A percentile compares a stretch with the other conserved stretches of the same genome.
Evolutionary conservation across 805 yeast species (phyloP).

Genomic region (Sugiyamaella smithiae): DNA sequence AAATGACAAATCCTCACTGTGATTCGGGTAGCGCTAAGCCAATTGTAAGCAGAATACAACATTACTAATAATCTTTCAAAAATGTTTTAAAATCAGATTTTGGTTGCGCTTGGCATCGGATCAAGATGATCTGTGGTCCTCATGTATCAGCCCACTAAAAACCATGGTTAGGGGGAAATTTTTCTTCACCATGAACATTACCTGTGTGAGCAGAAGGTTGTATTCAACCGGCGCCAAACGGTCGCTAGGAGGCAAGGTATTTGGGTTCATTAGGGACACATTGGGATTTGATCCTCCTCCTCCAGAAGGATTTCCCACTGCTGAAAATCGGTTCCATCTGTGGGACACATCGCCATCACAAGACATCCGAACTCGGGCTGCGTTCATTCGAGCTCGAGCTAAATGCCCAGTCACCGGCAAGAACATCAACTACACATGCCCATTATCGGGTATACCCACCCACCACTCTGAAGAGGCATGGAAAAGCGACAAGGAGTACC

Average conservation of each 20-base stretch:
- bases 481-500: constrained; percentile 76
- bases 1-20: too few species aligned
- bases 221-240: constrained; percentile 1
- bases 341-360: constrained; percentile 94
- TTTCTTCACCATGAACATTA: background rate
- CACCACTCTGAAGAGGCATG: constrained; percentile 90
- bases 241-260: constrained; percentile 19
- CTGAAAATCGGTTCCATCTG: constrained; percentile 69
- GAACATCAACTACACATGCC: constrained; percentile 83
- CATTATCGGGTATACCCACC: constrained; percentile 93
- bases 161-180: background rate
- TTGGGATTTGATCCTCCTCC: constrained; percentile 62
- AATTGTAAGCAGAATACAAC: too few species aligned
- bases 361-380: constrained; percentile 87
- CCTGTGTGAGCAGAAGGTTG: background rate
- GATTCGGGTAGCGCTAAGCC: too few species aligned
- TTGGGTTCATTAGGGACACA: constrained; percentile 32
- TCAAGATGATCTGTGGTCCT: too few species aligned
- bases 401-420: constrained; percentile 85
- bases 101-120: too few species aligned
- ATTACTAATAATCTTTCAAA: too few species aligned
- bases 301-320: constrained; percentile 64
- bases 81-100: too few species aligned
- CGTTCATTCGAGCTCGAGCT: constrained; percentile 81
- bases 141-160: too few species aligned